Conservation (phyloP, 306 rosid genomes). For the Vigna hirtella region DNA sequence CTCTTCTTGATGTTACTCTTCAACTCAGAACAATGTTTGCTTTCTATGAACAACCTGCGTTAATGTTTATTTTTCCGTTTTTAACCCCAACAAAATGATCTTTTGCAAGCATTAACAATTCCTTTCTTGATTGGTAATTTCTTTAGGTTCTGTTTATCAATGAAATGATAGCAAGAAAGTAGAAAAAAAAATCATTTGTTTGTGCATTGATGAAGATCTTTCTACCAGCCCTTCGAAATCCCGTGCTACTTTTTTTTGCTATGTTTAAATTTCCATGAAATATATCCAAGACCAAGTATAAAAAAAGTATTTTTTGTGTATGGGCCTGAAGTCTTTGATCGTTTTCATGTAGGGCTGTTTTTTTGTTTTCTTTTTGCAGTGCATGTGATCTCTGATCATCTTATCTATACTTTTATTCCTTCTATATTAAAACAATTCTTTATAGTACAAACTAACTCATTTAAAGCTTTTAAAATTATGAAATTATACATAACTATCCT, state of each 20-base stretch:
- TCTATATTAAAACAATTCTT: neutral
- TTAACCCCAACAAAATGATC: slow-evolving; percentile 11
- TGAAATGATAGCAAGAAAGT: neutral
- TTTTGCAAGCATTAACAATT: slow-evolving; percentile 1
- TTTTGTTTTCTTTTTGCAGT: neutral
- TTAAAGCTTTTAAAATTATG: neutral
- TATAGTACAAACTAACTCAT: neutral
- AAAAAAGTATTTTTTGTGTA: neutral
- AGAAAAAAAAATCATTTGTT: neutral
- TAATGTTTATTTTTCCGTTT: slow-evolving; percentile 12
- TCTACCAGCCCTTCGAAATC: neutral
- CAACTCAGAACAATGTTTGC: neutral
- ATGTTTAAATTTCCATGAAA: slow-evolving; percentile 4
- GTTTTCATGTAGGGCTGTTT: slow-evolving; percentile 26
- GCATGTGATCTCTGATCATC: slow-evolving; percentile 16
- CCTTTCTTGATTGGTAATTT: slow-evolving; percentile 20
- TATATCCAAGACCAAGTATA: neutral
- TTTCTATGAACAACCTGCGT: slow-evolving; percentile 25
- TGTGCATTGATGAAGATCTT: slow-evolving; percentile 5
- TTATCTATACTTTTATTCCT: neutral
- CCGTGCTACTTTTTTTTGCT: neutral
- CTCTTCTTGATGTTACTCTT: neutral
- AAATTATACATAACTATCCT: neutral
- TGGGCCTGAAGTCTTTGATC: slow-evolving; percentile 18
- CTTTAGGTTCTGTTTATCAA: neutral